Conservation (phyloP, 2,329 filamentous ascomycete genomes). For the Pseudogymnoascus sp. region DNA sequence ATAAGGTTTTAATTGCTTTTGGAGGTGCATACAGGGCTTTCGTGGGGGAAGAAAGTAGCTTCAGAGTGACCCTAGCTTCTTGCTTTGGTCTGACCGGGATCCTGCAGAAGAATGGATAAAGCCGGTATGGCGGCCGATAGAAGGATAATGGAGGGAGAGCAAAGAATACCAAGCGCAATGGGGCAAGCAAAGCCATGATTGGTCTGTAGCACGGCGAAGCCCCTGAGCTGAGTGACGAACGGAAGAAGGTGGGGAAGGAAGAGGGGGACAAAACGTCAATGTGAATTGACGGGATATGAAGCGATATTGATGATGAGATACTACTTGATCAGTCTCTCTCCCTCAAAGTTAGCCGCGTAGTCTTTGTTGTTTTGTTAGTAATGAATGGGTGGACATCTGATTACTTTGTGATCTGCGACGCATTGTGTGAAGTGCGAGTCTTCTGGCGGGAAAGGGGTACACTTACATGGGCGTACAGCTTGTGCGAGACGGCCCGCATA, state of each 20-base stretch:
- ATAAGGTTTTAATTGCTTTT: not conserved
- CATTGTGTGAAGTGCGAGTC: not conserved
- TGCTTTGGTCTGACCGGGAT: not conserved
- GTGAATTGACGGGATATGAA: not conserved
- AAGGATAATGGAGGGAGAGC: not conserved
- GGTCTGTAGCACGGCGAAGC: not conserved
- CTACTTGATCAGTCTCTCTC: not conserved
- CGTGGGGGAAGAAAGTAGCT: not conserved
- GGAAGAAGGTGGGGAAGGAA: not conserved
- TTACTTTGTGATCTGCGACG: not conserved
- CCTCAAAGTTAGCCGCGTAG: slow-evolving; percentile 6
- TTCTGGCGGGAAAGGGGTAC: not conserved
- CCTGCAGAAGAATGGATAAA: not conserved
- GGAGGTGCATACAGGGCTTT: not conserved
- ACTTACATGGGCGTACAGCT: not conserved
- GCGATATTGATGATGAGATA: slow-evolving; percentile 2
- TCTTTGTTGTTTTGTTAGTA: slow-evolving; percentile 8
- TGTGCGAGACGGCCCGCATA: not conserved
- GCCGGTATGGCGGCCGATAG: not conserved
- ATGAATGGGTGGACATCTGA: slow-evolving; percentile 9
- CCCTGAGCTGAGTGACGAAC: not conserved
- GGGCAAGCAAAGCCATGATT: not conserved
- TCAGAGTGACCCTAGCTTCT: not conserved
- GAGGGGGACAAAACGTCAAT: not conserved
- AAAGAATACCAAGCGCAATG: not conserved